Evolutionary conservation across 225 moss, liverwort and hornwort species (phyloP).

Genomic region (Marchantia polymorpha): DNA sequence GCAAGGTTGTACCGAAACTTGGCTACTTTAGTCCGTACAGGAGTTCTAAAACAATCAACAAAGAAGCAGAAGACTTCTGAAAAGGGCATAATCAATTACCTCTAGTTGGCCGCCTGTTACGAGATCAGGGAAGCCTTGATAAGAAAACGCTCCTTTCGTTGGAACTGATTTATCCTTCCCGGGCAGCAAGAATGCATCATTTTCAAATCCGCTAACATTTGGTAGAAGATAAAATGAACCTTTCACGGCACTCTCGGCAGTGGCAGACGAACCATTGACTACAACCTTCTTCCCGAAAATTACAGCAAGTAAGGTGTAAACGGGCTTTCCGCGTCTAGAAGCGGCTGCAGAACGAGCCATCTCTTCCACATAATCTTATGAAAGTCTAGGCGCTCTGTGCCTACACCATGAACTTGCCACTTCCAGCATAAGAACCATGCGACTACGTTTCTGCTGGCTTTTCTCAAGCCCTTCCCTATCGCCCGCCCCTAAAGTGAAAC

Average conservation of each 20-base stretch:
- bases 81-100: constrained; percentile 32
- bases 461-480: constrained; percentile 17
- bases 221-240: constrained; percentile 33
- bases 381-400: constrained; percentile 23
- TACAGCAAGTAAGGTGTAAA: constrained; percentile 47
- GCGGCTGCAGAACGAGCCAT: constrained; percentile 49
- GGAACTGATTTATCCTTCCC: constrained; percentile 38
- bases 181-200: constrained; percentile 43
- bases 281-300: constrained; percentile 42
- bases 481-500: constrained; percentile 15
- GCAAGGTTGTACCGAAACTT: not conserved
- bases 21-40: not conserved
- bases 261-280: constrained; percentile 25
- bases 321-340: constrained; percentile 51
- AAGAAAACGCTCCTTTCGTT: constrained; percentile 24
- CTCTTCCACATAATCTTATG: constrained; percentile 47
- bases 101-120: constrained; percentile 47
- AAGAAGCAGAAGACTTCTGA: not conserved
- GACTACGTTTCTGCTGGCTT: constrained; percentile 2
- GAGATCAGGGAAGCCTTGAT: constrained; percentile 42
- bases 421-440: constrained; percentile 2
- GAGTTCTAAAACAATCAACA: not conserved
- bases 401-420: constrained; percentile 17
- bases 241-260: constrained; percentile 27
- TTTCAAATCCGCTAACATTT: constrained; percentile 42